Evolutionary conservation across 805 yeast genomes (phyloP).

Genomic region (Starmerella powellii): DNA sequence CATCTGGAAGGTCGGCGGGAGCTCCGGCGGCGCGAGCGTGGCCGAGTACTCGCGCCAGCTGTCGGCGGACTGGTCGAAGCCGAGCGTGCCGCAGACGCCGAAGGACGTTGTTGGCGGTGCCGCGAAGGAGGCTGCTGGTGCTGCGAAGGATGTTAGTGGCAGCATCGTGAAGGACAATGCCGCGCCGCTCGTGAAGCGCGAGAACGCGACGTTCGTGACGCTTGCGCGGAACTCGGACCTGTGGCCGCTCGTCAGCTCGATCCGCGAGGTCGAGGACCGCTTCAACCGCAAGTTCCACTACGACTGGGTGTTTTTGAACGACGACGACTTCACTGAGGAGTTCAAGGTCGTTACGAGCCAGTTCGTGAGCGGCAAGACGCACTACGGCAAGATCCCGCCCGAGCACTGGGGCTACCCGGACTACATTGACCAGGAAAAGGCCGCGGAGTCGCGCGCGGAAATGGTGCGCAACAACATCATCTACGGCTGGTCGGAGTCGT

Average conservation of each 20-base stretch:
- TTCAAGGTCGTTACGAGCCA: slow-evolving; percentile 45
- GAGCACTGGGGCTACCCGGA: slow-evolving; percentile 85
- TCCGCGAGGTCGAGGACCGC: slow-evolving; percentile 62
- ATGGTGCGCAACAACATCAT: slow-evolving; percentile 46
- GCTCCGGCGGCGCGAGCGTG: slow-evolving; percentile 1
- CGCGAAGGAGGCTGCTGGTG: slow-evolving; percentile 1
- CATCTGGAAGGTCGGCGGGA: slow-evolving; percentile 24
- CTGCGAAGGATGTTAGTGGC: neutral
- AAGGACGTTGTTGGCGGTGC: neutral
- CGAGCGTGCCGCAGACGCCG: neutral
- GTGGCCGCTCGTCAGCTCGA: slow-evolving; percentile 44
- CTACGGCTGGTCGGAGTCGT: slow-evolving; percentile 63
- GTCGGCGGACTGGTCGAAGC: neutral
- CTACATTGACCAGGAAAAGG: slow-evolving; percentile 62
- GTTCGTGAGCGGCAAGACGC: slow-evolving; percentile 52
- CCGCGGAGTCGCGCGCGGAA: slow-evolving; percentile 46
- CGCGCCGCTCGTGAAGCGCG: slow-evolving; percentile 19
- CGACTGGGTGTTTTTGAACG: slow-evolving; percentile 89
- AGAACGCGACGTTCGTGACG: slow-evolving; percentile 39
- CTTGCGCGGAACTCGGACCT: slow-evolving; percentile 61
- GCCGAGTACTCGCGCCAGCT: slow-evolving; percentile 17
- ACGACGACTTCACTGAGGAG: slow-evolving; percentile 59
- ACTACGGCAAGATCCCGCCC: slow-evolving; percentile 58
- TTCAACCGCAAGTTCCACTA: slow-evolving; percentile 66
- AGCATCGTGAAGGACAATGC: slow-evolving; percentile 2